Conservation (phyloP, 164 flowering plant species). For the Warburgia ugandensis region DNA sequence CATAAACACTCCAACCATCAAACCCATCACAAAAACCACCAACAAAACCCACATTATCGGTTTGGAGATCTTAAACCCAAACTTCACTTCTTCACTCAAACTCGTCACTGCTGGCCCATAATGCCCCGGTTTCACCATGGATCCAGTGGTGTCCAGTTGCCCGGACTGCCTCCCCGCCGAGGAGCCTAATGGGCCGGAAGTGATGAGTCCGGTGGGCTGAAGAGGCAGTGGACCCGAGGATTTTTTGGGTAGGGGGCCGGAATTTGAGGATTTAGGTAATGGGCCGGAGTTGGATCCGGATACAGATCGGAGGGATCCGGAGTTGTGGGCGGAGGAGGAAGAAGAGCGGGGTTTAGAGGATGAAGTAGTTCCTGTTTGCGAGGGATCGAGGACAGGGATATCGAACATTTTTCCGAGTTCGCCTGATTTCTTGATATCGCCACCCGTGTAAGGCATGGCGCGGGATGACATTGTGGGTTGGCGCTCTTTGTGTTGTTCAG, state of each 20-base stretch:
- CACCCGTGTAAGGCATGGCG: conserved; percentile 75
- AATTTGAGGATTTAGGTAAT: conserved; percentile 25
- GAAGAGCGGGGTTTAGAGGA: conserved; percentile 18
- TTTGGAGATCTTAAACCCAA: conserved; percentile 55
- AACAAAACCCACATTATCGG: conserved; percentile 61
- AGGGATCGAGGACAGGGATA: conserved; percentile 29
- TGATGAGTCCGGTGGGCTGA: conserved; percentile 35
- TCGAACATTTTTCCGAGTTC: conserved; percentile 96
- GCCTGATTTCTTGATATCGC: conserved; percentile 75
- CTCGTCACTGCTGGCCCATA: conserved; percentile 76
- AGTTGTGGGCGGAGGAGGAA: conserved; percentile 20
- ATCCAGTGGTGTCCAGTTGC: conserved; percentile 19
- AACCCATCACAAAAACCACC: conserved; percentile 49
- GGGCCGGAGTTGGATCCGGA: conserved; percentile 53
- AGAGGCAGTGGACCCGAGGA: conserved; percentile 24
- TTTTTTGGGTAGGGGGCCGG: conserved; percentile 29
- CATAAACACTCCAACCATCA: conserved; percentile 75
- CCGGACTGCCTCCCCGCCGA: conserved; percentile 14
- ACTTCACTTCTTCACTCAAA: conserved; percentile 42
- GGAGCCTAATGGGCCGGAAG: conserved; percentile 34
- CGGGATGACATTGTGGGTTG: conserved; percentile 54
- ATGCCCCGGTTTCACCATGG: conserved; percentile 26
- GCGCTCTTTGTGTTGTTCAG: conserved; percentile 49
- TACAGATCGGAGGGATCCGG: conserved; percentile 36
- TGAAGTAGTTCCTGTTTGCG: conserved; percentile 18